Percentiles rank a stretch among this genome's conserved stretches.
Evolutionary conservation across 2,329 filamentous ascomycete species (phyloP).

Genomic region (Sporothrix schenckii): DNA sequence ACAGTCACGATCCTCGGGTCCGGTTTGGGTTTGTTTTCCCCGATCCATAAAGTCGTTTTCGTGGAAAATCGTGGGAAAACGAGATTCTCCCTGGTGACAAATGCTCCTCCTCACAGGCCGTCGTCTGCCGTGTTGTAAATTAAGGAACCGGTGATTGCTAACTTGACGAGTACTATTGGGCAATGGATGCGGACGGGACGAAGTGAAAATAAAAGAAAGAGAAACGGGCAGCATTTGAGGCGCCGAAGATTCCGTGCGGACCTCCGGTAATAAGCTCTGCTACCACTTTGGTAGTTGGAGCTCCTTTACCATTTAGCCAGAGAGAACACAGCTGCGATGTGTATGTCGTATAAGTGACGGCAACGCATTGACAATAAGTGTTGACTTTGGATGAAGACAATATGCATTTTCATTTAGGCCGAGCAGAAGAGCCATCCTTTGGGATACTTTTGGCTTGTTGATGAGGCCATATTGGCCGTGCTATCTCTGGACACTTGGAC

Average conservation of each 20-base stretch:
- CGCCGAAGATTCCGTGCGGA: constrained; percentile 14
- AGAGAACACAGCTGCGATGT: background rate
- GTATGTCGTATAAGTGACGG: background rate
- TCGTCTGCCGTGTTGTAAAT: background rate
- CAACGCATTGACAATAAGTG: background rate
- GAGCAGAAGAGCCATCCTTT: background rate
- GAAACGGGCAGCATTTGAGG: background rate
- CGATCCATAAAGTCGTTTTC: background rate
- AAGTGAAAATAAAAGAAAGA: background rate
- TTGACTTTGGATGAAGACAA: background rate
- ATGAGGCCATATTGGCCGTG: background rate
- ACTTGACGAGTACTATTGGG: background rate
- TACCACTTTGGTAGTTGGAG: too few species aligned
- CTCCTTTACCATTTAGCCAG: background rate
- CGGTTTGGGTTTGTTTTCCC: background rate
- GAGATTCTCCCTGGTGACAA: background rate
- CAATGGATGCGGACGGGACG: background rate
- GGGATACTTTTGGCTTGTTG: background rate
- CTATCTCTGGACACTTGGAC: too few species aligned
- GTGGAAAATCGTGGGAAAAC: background rate
- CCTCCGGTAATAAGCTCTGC: background rate
- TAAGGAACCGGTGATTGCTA: background rate
- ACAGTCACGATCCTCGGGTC: background rate
- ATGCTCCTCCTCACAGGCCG: background rate
- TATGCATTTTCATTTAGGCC: constrained; percentile 4